Evolutionary conservation across 2,329 filamentous ascomycete genomes (phyloP).

Genomic region (Neonectria ditissima): DNA sequence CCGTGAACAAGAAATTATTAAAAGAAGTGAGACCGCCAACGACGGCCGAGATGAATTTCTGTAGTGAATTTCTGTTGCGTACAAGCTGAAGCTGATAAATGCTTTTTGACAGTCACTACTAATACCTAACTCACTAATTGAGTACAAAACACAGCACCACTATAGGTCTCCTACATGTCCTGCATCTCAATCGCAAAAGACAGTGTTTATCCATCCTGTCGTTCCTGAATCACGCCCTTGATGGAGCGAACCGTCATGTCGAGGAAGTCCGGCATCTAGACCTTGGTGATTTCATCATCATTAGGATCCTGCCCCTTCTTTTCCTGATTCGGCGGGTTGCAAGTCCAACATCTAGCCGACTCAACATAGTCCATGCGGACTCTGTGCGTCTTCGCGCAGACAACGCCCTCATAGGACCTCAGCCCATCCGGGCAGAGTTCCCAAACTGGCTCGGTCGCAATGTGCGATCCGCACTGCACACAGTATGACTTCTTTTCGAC

Average conservation of each 20-base stretch:
- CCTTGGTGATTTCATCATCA: not conserved
- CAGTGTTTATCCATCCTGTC: no score
- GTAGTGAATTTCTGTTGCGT: not conserved
- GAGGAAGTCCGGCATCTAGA: no score
- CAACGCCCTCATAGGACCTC: not conserved
- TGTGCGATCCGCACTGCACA: not conserved
- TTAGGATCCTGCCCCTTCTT: not conserved
- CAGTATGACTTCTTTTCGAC: not conserved
- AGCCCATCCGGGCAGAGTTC: not conserved
- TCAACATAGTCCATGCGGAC: not conserved
- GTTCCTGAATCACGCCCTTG: no score
- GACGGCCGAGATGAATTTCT: not conserved
- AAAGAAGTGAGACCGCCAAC: not conserved
- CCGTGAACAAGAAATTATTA: not conserved
- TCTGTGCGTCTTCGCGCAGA: not conserved
- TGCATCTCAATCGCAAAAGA: no score
- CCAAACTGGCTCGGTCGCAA: not conserved
- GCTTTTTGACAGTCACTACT: not conserved
- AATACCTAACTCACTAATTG: not conserved
- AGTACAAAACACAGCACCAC: not conserved
- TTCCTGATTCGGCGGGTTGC: not conserved
- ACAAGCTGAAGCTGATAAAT: not conserved
- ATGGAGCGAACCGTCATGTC: no score
- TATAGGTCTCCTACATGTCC: not conserved
- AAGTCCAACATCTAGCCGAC: not conserved